A percentile compares a stretch with the other conserved stretches of the same genome.
phyloP scores from a whole-genome alignment of 208 protist genomes.

The Wallacemonas sp. region DNA sequence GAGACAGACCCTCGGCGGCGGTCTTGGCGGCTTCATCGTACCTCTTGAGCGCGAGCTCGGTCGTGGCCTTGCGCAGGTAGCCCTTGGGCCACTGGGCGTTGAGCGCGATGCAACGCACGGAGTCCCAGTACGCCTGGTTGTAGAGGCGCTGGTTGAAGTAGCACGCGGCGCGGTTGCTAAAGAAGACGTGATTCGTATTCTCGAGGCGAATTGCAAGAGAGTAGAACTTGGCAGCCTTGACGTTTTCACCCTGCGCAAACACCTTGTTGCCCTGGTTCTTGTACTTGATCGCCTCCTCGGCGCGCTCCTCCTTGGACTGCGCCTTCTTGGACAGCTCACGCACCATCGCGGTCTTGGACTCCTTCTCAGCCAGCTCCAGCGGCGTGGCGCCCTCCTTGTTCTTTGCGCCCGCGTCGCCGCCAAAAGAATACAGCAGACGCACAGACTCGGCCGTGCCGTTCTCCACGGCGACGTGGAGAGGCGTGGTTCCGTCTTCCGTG shows the following conservation, averaged over 20 bases:
- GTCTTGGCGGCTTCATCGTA: constrained; percentile 63
- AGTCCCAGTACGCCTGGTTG: constrained; percentile 88
- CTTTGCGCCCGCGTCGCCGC: constrained; percentile 54
- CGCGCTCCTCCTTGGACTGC: constrained; percentile 38
- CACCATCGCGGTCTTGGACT: constrained; percentile 33
- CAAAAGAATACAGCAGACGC: constrained; percentile 62
- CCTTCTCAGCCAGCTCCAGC: constrained; percentile 50
- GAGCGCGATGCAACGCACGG: constrained; percentile 81
- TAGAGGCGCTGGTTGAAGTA: constrained; percentile 90
- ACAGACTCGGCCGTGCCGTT: constrained; percentile 70
- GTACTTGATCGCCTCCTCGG: constrained; percentile 60
- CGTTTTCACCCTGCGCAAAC: constrained; percentile 82
- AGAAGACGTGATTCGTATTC: constrained; percentile 87
- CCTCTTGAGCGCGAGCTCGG: constrained; percentile 65
- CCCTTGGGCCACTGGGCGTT: constrained; percentile 91
- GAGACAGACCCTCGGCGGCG: constrained; percentile 55
- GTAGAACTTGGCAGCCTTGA: constrained; percentile 93
- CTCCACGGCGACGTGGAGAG: constrained; percentile 89
- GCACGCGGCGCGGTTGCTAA: constrained; percentile 91
- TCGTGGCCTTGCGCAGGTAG: constrained; percentile 89
- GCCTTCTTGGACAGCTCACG: constrained; percentile 76
- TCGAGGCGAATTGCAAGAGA: constrained; percentile 90
- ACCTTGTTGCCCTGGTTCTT: constrained; percentile 92
- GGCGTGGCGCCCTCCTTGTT: constrained; percentile 73
- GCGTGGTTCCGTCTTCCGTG: constrained; percentile 67